Evolutionary conservation across 1,139 yeast genomes (phyloP).

Genomic region (Taiozyma sp.): DNA sequence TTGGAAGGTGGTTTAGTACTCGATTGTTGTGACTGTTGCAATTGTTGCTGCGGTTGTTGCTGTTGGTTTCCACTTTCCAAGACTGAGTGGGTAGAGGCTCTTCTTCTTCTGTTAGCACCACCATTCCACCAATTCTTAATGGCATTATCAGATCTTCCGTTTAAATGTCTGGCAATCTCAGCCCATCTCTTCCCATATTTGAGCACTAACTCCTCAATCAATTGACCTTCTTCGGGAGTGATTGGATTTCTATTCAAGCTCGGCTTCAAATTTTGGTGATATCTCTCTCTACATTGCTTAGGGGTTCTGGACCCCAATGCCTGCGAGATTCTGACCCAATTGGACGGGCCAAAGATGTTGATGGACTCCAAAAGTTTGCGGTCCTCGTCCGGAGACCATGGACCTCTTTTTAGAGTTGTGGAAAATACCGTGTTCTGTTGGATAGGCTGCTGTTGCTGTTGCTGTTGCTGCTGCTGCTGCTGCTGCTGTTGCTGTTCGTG

Average conservation of each 20-base stretch:
- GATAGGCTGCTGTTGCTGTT: neutral
- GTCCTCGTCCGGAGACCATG: constrained; percentile 91
- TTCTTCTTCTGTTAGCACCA: constrained; percentile 69
- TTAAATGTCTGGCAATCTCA: constrained; percentile 82
- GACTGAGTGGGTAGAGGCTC: constrained; percentile 22
- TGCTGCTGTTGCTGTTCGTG: neutral
- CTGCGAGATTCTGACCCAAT: constrained; percentile 86
- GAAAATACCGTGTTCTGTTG: neutral
- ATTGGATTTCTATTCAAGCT: constrained; percentile 78
- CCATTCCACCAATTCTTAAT: constrained; percentile 98
- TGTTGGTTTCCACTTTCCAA: constrained; percentile 7
- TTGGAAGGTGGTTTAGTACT: constrained; percentile 9
- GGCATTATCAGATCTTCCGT: constrained; percentile 86
- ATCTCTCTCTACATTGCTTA: constrained; percentile 88
- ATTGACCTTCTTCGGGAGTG: constrained; percentile 76
- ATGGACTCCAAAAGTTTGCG: constrained; percentile 66
- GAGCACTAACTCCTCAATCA: constrained; percentile 74
- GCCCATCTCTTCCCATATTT: constrained; percentile 93
- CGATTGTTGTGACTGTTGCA: constrained; percentile 5
- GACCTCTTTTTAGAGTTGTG: constrained; percentile 42
- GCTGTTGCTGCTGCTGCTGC: neutral
- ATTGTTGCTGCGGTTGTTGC: constrained; percentile 7
- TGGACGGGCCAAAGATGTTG: constrained; percentile 72
- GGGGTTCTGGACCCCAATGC: constrained; percentile 77
- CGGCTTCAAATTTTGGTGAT: constrained; percentile 89